Base-by-base conservation (phyloP, 2,329 filamentous ascomycete genomes). In the Sporothrix brunneoviolacea region DNA sequence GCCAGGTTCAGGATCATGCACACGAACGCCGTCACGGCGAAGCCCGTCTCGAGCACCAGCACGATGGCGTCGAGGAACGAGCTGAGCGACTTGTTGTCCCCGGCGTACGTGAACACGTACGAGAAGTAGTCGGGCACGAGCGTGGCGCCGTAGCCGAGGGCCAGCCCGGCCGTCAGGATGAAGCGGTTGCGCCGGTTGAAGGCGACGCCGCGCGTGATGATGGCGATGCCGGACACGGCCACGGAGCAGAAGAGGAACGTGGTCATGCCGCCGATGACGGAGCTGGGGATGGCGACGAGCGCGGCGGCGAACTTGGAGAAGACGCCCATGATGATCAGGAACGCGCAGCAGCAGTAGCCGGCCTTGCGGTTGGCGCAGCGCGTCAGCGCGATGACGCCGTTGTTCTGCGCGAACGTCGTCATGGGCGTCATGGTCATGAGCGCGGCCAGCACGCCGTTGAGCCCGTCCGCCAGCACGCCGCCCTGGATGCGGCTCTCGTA, bases 181-280 rank as follows among this genome's bases (percentile, higher is more conserved):
- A 93, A 93, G 21, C 88, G 77, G 60, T 86, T 91, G 46, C 88
- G 81, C 33, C 88, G 79, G n/a, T 79, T 89, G 63, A 91, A 91
- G 0, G 80, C 75, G 2, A 86, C 79, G 32, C 77, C 77, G 16
- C 80, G 79, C 4, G 79, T 74, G 55, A 93, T 82, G 59, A 93
- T 91, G 43, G 84, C 77, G 54, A 93, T 80, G 58, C 88, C 88
- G 0, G 83, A 86, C 2, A 89, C 83, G 2, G 86, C 82, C 6
- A 93, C 88, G 4, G 85, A 79, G 53, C 76, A 77, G 69, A 91
- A 93, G 19, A 93, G 75, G 65, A 93, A 93, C 0, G 86, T 89
- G 0, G 88, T 85, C 83, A 86, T 86, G 42, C 82, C 83, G 33
- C 82, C 83, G 3, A 86, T 73, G 2, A 85, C 81, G 1, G 80